Conservation (phyloP, 129 eudicot genomes). For the Centrapalus pauciflorus region DNA sequence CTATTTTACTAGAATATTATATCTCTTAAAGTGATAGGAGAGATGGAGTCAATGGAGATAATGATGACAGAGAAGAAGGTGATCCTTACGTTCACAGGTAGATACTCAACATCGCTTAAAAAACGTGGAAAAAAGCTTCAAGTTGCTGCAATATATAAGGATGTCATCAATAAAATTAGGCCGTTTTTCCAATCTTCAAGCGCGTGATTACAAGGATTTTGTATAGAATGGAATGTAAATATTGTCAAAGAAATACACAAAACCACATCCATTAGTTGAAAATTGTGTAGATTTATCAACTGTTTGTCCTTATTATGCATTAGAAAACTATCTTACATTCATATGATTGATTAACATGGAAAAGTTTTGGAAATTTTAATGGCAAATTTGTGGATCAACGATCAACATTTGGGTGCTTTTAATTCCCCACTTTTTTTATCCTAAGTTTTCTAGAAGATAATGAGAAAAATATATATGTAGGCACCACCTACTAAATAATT, state of each 20-base stretch:
- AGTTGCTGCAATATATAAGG: constrained; percentile 2
- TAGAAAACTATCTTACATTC: no score
- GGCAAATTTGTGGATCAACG: no score
- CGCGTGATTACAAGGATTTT: neutral
- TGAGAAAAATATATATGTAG: no score
- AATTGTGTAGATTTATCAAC: neutral
- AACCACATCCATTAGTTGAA: neutral
- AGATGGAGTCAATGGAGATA: constrained; percentile 32
- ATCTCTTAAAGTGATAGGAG: constrained; percentile 1
- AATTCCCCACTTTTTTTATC: no score
- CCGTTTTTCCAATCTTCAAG: constrained; percentile 3
- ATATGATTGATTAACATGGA: no score
- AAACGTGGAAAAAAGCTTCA: neutral
- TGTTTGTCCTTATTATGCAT: neutral
- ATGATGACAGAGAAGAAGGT: constrained; percentile 19
- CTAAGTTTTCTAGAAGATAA: no score
- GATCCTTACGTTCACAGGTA: constrained; percentile 1
- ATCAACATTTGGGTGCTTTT: no score
- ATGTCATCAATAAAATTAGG: constrained; percentile 10
- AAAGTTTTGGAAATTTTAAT: no score
- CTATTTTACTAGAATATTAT: neutral
- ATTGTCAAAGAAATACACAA: constrained; percentile 3
- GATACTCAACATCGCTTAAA: constrained; percentile 2
- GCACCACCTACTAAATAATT: no score
- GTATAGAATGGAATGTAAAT: constrained; percentile 18